Percentiles rank a stretch among this genome's conserved stretches.
Conservation (phyloP, 2,329 filamentous ascomycete species). For the Aspergillus texensis region DNA sequence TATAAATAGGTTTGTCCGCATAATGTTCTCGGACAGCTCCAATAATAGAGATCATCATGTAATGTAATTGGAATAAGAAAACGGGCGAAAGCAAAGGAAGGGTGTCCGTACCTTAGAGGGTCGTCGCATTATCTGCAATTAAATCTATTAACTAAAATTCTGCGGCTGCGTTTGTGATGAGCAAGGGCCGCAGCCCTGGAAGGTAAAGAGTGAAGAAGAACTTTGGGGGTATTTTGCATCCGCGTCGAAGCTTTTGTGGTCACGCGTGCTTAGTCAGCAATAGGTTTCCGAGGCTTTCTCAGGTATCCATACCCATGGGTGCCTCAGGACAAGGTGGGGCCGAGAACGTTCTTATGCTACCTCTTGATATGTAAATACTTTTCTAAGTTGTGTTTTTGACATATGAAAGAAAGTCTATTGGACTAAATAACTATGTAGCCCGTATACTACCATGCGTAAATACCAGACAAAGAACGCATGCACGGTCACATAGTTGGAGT, state of each 20-base stretch:
- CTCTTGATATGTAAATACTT: not conserved
- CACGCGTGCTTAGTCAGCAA: slow-evolving; percentile 20
- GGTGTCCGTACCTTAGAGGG: slow-evolving; percentile 33
- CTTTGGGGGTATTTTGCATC: slow-evolving; percentile 10
- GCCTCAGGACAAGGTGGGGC: not conserved
- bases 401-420: not conserved
- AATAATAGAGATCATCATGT: slow-evolving; percentile 68
- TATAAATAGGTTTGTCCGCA: slow-evolving; percentile 65
- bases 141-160: slow-evolving; percentile 3
- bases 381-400: not conserved
- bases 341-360: not conserved
- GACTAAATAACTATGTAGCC: not conserved
- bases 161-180: not conserved
- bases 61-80: slow-evolving; percentile 33
- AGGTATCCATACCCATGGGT: not conserved
- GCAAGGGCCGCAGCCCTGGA: slow-evolving; percentile 33
- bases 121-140: slow-evolving; percentile 31
- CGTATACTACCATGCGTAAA: not conserved
- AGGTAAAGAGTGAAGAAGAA: slow-evolving; percentile 17
- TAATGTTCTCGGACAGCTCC: slow-evolving; percentile 72
- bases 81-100: not conserved
- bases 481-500: not conserved
- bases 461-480: not conserved
- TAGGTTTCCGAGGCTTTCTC: not conserved
- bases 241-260: slow-evolving; percentile 19